These are phyloP conservation scores for Stenogyne calaminthoides DNA, from an alignment of 305 asterid genomes.

Conservation along the genomic window DNA sequence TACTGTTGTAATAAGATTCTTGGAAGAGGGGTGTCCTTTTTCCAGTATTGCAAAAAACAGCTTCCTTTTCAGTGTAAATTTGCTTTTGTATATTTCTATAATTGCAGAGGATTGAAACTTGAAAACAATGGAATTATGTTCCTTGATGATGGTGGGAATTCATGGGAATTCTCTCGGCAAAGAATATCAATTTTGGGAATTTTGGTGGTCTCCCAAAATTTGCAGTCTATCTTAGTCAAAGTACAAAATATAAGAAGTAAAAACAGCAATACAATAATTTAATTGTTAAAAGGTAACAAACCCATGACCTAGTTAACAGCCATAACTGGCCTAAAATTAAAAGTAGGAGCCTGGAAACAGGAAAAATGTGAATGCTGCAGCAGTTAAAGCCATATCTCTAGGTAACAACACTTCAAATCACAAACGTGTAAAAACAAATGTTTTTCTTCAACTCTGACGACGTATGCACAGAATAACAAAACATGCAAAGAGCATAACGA, in stretches of 20 bases:
- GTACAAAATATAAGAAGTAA: background rate
- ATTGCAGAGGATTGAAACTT: background rate
- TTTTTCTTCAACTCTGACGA: background rate
- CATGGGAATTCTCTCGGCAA: background rate
- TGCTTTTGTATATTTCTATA: background rate
- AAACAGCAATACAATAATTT: background rate
- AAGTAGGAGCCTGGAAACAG: background rate
- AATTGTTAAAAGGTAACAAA: background rate
- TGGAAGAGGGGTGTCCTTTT: background rate
- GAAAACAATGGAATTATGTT: background rate
- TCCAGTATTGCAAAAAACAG: background rate
- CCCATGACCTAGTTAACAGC: background rate
- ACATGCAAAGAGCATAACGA: slow-evolving; percentile 5
- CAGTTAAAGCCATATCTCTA: background rate
- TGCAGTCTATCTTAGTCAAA: background rate
- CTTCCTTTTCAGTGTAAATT: background rate
- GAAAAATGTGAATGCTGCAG: background rate
- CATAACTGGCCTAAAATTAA: background rate
- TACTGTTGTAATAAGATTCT: slow-evolving; percentile 14
- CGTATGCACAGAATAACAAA: background rate
- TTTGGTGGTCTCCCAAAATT: background rate
- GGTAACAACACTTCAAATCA: background rate
- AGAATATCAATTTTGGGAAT: background rate
- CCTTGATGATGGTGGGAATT: background rate
- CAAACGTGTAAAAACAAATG: background rate